Evolutionary conservation across 176 grass and related monocot species (phyloP), one percentile per base, ranked within the genome.

Genomic region (Paspalum vaginatum): DNA sequence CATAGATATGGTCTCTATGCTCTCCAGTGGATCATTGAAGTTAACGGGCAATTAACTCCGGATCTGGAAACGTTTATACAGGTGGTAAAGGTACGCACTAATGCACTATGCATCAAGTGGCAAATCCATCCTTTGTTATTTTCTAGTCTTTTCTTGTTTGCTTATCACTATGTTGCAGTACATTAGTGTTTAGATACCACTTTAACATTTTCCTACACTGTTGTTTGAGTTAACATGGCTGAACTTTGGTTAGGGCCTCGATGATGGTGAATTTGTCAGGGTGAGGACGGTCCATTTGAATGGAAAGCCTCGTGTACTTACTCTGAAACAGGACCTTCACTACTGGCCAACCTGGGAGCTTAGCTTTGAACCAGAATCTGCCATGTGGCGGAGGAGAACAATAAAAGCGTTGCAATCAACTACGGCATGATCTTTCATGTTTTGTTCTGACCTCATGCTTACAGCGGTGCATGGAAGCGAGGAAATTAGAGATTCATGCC

Each of bases 321-420:
- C 92, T 53, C 65, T 99, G 75, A 99, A 99, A 76, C 96, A 99
- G 85, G 88, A 99, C 68, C 87, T 99, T 90, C 97, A 93, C 82
- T 99, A 99, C 77, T 99, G 97, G 97, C 97, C 97, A 4, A 93
- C 93, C 4, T 99, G 97, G 97, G 93, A 99, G 42, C 93, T 99
- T 70, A 91, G 62, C 56, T 99, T 99, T 70, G 88, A 99, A 76
- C 93, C 88, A 48, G 97, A 93, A 69, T 93, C 79, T 21, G 90
- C 93, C 45, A 93, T 86, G 57, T 99, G 97, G 97, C 68, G 87
- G 18, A 70, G 97, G 83, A 93, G 82, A 79, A 90, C 59, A 68
- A 99, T 99, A 67, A 99, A 99, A 75, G 85, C 85, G 8, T 82
- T 99, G 86, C 75, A 93, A 79, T 68, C 79, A 72, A 72, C 47